Evolutionary conservation across 2,329 filamentous ascomycete genomes (phyloP).

Genomic region (Pseudogymnoascus sp.): DNA sequence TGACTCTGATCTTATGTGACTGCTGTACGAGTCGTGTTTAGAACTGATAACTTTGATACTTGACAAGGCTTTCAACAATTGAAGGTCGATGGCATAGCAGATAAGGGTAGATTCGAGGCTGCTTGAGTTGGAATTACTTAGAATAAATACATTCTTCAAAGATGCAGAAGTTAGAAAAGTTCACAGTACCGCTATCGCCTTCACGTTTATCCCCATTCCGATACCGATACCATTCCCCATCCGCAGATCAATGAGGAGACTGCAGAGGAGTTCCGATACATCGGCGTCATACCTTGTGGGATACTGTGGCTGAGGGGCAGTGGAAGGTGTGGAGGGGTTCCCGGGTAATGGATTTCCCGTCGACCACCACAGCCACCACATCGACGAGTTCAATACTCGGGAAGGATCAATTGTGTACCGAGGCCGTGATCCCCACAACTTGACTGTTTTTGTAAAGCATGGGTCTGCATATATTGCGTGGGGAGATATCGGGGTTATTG

Average conservation of each 20-base stretch:
- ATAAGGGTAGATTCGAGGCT: neutral
- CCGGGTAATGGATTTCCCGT: neutral
- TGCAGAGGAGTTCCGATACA: neutral
- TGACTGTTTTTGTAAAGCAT: neutral
- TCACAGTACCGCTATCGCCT: neutral
- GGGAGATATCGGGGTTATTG: neutral
- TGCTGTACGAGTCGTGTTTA: neutral
- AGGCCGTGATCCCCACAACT: neutral
- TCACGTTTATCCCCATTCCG: constrained; percentile 1
- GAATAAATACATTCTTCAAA: neutral
- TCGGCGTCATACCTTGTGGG: neutral
- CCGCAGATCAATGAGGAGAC: neutral
- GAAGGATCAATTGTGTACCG: neutral
- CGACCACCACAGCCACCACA: neutral
- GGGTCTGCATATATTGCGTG: neutral
- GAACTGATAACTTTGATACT: neutral
- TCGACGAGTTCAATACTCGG: neutral
- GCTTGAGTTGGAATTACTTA: neutral
- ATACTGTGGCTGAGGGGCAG: neutral
- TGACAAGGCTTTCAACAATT: neutral
- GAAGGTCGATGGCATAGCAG: neutral
- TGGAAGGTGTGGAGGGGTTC: neutral
- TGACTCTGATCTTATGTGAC: neutral
- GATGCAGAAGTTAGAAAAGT: neutral
- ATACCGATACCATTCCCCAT: neutral